Percentiles rank a stretch among this genome's conserved stretches.
These are phyloP conservation scores for Ophiostoma australiae DNA, from an alignment of 2,329 filamentous ascomycete species.

Conservation along the genomic window DNA sequence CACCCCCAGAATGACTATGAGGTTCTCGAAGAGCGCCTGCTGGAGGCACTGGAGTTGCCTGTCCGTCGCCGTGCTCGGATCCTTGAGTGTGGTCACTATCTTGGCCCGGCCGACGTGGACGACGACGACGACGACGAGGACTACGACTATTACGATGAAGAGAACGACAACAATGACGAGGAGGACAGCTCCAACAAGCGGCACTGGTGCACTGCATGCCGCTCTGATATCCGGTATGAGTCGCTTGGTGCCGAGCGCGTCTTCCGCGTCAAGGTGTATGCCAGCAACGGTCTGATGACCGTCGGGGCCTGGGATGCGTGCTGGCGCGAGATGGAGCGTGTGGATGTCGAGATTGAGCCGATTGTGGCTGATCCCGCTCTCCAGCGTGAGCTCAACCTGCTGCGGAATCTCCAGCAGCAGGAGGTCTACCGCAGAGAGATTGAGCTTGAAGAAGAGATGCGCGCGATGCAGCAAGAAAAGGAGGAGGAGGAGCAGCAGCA, in stretches of 20 bases:
- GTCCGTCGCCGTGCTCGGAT: constrained; percentile 60
- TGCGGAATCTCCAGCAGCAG: constrained; percentile 40
- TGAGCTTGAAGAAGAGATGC: constrained; percentile 34
- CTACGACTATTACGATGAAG: constrained; percentile 45
- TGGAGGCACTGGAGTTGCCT: constrained; percentile 69
- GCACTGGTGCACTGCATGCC: constrained; percentile 56
- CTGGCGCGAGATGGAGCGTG: constrained; percentile 98
- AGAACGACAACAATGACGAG: constrained; percentile 39
- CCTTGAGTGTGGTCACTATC: constrained; percentile 71
- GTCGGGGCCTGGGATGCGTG: constrained; percentile 88
- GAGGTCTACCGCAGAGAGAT: constrained; percentile 30
- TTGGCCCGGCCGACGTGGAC: constrained; percentile 54
- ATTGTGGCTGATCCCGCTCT: constrained; percentile 54
- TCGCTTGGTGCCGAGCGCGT: constrained; percentile 50
- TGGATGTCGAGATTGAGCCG: constrained; percentile 86
- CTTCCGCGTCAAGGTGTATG: constrained; percentile 83
- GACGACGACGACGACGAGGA: constrained; percentile 38
- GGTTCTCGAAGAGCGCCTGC: constrained; percentile 68
- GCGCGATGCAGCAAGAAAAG: constrained; percentile 30
- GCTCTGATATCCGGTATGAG: constrained; percentile 52
- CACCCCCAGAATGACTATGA: constrained; percentile 79
- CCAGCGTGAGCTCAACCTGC: constrained; percentile 51
- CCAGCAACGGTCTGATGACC: constrained; percentile 89
- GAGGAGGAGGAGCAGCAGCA: constrained; percentile 22
- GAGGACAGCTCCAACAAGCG: constrained; percentile 35